Evolutionary conservation across 805 yeast species (phyloP), one percentile per base, ranked within the genome.

Genomic region (Starmerella lactis-condensi): DNA sequence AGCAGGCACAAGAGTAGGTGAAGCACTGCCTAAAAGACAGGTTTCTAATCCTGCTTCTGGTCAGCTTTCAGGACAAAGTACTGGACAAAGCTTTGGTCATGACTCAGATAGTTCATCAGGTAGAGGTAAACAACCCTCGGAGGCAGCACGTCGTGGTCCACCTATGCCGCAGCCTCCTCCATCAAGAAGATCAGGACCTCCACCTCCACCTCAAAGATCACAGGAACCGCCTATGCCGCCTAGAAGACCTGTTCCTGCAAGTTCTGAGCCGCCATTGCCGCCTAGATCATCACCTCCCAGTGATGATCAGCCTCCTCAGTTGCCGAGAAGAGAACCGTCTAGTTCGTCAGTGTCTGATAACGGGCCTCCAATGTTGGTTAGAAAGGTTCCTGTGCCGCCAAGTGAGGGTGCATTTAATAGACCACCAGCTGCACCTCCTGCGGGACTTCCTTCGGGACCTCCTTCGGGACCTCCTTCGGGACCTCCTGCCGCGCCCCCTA

Each of bases 131-230:
- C n/a, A n/a, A n/a, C n/a, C n/a, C n/a, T n/a, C n/a, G n/a, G 21
- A 17, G 23, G 11, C n/a, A 21, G 23, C 23, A 12, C 31, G 26
- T 5, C 26, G 33, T 6, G 33, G 17, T 8, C 17, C 15, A 10
- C 35, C 39, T 21, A 45, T 45, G 7, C 44, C 50, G 4, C 40
- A 44, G 2, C 40, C 43, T 12, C 43, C 41, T 30, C 39, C 44
- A 24, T 39, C 45, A 14, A 37, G 45, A 6, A 39, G 42, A 21
- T 32, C 45, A 10, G 22, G 40, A 2, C 38, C 53, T 8, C 41
- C 44, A 22, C 41, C 50, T 17, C 45, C 31, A n/a, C 24, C 34
- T 17, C 16, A 16, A 11, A 40, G 11, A 26, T 42, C 26, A 3
- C 31, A 45, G 19, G 35, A 43, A 4, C 39, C 40, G 5, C 35